phyloP scores from a whole-genome alignment of 306 rosid species.

The Quillaja saponaria region DNA sequence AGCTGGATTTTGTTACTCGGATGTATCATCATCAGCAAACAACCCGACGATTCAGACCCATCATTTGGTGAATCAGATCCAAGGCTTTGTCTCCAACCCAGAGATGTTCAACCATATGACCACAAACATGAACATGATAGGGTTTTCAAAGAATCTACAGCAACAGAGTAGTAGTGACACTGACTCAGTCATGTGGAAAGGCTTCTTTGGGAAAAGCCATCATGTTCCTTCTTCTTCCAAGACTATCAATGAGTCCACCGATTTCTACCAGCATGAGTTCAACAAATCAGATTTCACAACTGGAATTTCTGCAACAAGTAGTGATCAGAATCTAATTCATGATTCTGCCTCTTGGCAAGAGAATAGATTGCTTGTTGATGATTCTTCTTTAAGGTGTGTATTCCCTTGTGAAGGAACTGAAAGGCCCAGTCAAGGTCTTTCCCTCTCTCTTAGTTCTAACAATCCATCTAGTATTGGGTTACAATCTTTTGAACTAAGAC shows the following conservation, averaged over 20 bases:
- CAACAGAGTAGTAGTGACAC: slow-evolving; percentile 21
- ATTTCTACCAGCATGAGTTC: slow-evolving; percentile 42
- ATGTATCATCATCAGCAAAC: slow-evolving; percentile 36
- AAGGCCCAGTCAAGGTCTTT: slow-evolving; percentile 93
- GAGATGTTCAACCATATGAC: slow-evolving; percentile 68
- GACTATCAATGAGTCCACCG: slow-evolving; percentile 33
- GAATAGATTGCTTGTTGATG: slow-evolving; percentile 54
- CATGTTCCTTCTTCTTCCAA: slow-evolving; percentile 52
- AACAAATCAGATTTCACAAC: slow-evolving; percentile 44
- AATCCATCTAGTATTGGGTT: slow-evolving; percentile 68
- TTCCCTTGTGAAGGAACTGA: slow-evolving; percentile 80
- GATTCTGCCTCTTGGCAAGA: slow-evolving; percentile 50
- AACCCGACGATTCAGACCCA: slow-evolving; percentile 48
- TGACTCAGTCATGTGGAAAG: slow-evolving; percentile 42
- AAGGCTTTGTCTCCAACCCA: slow-evolving; percentile 55
- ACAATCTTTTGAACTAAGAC: slow-evolving; percentile 76
- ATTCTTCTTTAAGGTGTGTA: slow-evolving; percentile 73
- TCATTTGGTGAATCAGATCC: slow-evolving; percentile 60
- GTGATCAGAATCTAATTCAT: slow-evolving; percentile 43
- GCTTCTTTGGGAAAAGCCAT: slow-evolving; percentile 36
- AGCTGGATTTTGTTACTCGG: slow-evolving; percentile 56
- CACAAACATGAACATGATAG: slow-evolving; percentile 75
- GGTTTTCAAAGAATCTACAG: slow-evolving; percentile 55
- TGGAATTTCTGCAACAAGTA: slow-evolving; percentile 49
- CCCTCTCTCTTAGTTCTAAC: slow-evolving; percentile 72